phyloP scores from a whole-genome alignment of 225 moss, liverwort and hornwort species.

The Marchantia paleacea region DNA sequence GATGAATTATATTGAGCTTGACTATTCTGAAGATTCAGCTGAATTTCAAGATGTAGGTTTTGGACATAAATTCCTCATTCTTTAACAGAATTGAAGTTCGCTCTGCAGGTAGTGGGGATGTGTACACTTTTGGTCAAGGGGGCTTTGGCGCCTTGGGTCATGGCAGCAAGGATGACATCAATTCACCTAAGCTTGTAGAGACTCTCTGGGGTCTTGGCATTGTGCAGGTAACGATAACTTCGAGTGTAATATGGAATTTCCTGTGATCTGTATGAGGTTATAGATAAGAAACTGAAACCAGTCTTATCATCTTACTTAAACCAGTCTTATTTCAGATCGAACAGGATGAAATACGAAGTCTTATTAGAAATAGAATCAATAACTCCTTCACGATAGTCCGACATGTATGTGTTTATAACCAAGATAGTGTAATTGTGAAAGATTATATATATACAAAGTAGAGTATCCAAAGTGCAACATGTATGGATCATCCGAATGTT shows the following conservation, averaged over 20 bases:
- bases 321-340: too few species aligned
- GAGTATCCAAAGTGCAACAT: too few species aligned
- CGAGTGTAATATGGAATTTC: background rate
- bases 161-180: conserved; percentile 49
- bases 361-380: too few species aligned
- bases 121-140: conserved; percentile 70
- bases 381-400: too few species aligned
- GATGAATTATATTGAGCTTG: background rate
- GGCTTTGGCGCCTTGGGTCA: conserved; percentile 66
- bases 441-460: too few species aligned
- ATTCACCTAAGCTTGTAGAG: conserved; percentile 53
- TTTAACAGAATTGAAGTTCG: background rate
- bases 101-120: conserved; percentile 67
- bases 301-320: too few species aligned
- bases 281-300: too few species aligned
- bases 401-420: too few species aligned
- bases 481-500: too few species aligned
- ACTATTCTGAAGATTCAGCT: background rate
- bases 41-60: background rate
- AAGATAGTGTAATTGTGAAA: too few species aligned
- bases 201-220: conserved; percentile 69
- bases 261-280: background rate
- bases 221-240: conserved; percentile 47
- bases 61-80: background rate
- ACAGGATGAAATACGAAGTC: too few species aligned